Percentiles rank a stretch among this genome's conserved stretches.
Conservation (phyloP, 2,329 filamentous ascomycete genomes). For the Trichoderma semiorbis region DNA sequence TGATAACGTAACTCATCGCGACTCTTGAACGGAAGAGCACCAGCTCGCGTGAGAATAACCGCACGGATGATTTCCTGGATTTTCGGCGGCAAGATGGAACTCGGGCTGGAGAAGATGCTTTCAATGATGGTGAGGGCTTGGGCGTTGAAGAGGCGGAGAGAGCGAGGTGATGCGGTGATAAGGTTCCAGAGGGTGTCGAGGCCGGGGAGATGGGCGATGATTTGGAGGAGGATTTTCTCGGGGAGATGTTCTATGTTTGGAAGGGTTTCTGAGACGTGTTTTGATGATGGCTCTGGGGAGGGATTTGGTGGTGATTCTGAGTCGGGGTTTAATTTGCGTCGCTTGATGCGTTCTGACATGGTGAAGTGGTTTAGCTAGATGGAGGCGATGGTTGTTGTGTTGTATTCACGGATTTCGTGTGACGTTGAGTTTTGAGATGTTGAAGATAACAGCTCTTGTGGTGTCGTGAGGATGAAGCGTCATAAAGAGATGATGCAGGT, state of each 20-base stretch:
- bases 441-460: fast-evolving
- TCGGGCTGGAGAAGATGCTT: background rate
- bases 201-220: background rate
- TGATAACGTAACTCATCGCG: background rate
- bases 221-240: background rate
- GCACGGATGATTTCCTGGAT: conserved; percentile 10
- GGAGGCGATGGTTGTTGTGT: too few relatives aligned
- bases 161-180: background rate
- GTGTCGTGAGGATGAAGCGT: background rate
- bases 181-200: conserved; percentile 13
- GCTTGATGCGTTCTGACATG: background rate
- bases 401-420: background rate
- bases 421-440: background rate
- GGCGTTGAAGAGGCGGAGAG: conserved; percentile 2
- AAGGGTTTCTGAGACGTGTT: background rate
- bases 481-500: background rate
- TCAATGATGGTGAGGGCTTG: background rate
- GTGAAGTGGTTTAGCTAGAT: background rate
- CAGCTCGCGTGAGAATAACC: background rate
- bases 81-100: background rate
- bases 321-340: background rate
- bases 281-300: background rate
- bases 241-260: background rate
- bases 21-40: background rate
- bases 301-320: background rate